Base-by-base conservation (phyloP, 2,329 filamentous ascomycete species). In the Claviceps paspali region DNA sequence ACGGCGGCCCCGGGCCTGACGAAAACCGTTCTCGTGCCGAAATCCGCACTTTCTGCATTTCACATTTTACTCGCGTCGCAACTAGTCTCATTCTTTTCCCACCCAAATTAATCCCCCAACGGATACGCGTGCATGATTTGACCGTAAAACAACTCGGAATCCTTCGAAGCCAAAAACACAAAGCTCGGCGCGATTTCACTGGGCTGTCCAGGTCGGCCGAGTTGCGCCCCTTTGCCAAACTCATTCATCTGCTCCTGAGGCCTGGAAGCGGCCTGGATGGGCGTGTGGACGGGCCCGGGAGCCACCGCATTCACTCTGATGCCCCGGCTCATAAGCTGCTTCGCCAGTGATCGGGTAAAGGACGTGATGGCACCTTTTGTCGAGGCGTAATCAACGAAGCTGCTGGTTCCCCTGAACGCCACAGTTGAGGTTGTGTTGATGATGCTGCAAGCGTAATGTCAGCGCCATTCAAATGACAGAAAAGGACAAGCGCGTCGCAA, bases 341-440 rank as follows among this genome's bases (percentile, higher is more conserved):
- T 60, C 0, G 68, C 61, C 27, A 76, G 52, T 5, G 67, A 57
- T 10, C 63, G 56, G 0, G 71, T 75, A 44, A 76, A 75, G 0
- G 64, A 64, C 2, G 64, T 60, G 39, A 76, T 72, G 18, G 70
- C 70, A 2, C 68, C 71, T 47, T 77, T 76, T 5, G 69, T 74
- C 1, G 68, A 55, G 3, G 65, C 58, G 45, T 75, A 76, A 48
- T 76, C 72, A 2, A 74, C 51, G 56, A 73, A 64, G 14, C 49
- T 41, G 0, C 52, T 43, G 3, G 65, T 68, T 1, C 71, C 70
- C 39, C 67, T 60, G 52, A 72, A 74, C 1, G 65, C 62, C n/a
- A 66, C 64, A 0, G 67, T 60, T 0, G 68, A 73, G 1, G 67
- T 63, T 2, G 63, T 65, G 52, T 75, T 76, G 52, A 75, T 69